Conservation (phyloP, 2,329 filamentous ascomycete genomes). For the Stromatinia cepivora region DNA sequence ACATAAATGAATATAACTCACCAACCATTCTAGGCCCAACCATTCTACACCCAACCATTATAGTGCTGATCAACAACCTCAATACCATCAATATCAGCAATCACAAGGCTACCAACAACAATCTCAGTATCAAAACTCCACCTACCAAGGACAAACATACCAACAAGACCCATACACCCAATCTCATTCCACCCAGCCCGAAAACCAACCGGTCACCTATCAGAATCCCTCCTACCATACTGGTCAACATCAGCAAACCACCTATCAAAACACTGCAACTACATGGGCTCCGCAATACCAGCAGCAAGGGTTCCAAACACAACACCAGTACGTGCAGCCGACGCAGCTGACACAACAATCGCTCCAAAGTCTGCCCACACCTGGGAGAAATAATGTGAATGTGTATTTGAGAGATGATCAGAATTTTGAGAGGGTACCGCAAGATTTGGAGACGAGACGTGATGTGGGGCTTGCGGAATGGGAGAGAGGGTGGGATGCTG, state of each 20-base stretch:
- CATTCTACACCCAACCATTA: background rate
- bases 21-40: background rate
- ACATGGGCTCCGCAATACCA: background rate
- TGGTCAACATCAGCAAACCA: background rate
- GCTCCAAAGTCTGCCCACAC: background rate
- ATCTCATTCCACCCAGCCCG: background rate
- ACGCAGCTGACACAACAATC: constrained; percentile 12
- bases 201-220: background rate
- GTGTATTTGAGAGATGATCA: constrained; percentile 25
- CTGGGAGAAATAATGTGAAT: constrained; percentile 23
- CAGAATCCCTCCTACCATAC: background rate
- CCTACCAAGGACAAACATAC: constrained; percentile 1
- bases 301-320: background rate
- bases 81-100: constrained; percentile 10
- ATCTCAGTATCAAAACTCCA: background rate
- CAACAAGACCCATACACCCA: constrained; percentile 1
- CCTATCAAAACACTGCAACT: background rate
- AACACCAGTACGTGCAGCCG: background rate
- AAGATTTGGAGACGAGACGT: constrained; percentile 13
- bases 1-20: background rate
- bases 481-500: constrained; percentile 26
- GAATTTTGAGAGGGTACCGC: constrained; percentile 25
- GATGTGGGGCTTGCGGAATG: constrained; percentile 22
- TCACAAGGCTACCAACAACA: background rate
- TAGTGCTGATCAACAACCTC: background rate